Conservation (phyloP, 257 asterid species). For the Capsicum rhomboideum region DNA sequence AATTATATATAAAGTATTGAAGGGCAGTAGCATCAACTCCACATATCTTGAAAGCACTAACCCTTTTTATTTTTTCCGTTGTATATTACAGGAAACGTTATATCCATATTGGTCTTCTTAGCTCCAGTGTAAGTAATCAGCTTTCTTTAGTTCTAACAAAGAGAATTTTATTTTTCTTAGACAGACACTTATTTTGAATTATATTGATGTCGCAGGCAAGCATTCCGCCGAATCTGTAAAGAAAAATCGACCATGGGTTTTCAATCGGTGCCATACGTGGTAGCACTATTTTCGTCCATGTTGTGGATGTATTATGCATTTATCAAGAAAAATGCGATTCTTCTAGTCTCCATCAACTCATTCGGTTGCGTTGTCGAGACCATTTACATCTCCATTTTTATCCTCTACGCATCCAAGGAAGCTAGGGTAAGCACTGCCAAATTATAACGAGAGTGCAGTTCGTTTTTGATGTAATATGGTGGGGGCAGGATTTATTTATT, state of each 20-base stretch:
- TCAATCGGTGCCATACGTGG: conserved; percentile 58
- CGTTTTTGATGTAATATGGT: not conserved
- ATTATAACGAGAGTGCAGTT: not conserved
- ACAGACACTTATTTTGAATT: not conserved
- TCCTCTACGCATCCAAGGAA: conserved; percentile 46
- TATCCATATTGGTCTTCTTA: conserved; percentile 57
- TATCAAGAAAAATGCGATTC: conserved; percentile 30
- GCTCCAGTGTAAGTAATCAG: conserved; percentile 66
- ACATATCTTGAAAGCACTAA: not conserved
- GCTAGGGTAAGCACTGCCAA: conserved; percentile 26
- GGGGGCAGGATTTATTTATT: not conserved
- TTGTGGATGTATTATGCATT: conserved; percentile 80
- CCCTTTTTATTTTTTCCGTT: not conserved
- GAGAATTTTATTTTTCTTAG: not conserved
- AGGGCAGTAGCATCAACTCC: not conserved
- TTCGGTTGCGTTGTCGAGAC: conserved; percentile 61
- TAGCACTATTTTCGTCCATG: conserved; percentile 60
- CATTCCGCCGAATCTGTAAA: conserved; percentile 45
- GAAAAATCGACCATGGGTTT: conserved; percentile 66
- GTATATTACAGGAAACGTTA: conserved; percentile 52
- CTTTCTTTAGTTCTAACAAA: not conserved
- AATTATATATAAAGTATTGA: not conserved
- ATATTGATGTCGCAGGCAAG: conserved; percentile 34
- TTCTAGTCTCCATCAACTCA: conserved; percentile 61
- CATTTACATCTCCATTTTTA: conserved; percentile 34